Evolutionary conservation across 2,329 filamentous ascomycete species (phyloP).

Genomic region (Alternaria triticimaculans): DNA sequence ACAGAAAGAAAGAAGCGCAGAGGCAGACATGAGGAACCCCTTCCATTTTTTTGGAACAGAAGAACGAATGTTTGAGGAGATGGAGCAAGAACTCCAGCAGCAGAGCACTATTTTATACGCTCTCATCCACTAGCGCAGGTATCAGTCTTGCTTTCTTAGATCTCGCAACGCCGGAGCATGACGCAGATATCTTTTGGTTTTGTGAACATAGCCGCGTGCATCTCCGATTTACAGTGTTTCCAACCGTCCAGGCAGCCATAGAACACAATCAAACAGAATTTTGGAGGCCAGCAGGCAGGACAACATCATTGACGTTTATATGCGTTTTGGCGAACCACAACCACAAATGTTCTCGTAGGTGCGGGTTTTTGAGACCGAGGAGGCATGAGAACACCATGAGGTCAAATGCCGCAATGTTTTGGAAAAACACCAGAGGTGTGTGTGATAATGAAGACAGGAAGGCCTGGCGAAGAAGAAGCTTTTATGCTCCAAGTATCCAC

Average conservation of each 20-base stretch:
- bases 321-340: neutral
- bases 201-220: neutral
- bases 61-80: too few relatives aligned
- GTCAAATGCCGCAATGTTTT: fast-evolving
- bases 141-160: neutral
- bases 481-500: neutral
- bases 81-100: too few relatives aligned
- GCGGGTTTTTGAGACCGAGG: neutral
- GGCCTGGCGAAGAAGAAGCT: neutral
- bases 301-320: neutral
- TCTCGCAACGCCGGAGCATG: neutral
- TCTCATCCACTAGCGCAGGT: neutral
- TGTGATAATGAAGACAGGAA: neutral
- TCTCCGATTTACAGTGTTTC: neutral
- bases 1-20: too few relatives aligned
- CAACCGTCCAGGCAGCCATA: neutral
- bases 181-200: neutral
- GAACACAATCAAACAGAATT: too few relatives aligned
- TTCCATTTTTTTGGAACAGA: too few relatives aligned
- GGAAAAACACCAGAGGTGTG: neutral
- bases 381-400: neutral
- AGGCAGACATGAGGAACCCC: too few relatives aligned
- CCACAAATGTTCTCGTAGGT: neutral
- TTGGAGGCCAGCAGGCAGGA: neutral
- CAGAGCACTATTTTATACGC: neutral